Base-by-base conservation (phyloP, 2,329 filamentous ascomycete genomes). In the Talaromyces funiculosus region DNA sequence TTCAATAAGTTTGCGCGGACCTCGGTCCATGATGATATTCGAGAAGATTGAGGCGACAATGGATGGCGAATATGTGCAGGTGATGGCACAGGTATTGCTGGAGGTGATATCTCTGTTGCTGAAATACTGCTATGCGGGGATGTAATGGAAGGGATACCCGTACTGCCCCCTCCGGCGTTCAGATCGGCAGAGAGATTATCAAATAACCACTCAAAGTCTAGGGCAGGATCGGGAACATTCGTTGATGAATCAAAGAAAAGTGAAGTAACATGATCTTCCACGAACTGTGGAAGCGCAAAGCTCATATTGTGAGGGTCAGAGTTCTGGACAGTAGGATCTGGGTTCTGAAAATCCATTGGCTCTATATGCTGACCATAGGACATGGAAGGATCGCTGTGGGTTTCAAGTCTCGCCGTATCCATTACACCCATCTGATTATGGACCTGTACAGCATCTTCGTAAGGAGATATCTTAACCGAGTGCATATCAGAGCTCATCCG, bases 171-270 rank as follows among this genome's bases (percentile, higher is more conserved):
- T 24, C 51, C 37, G 35, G 54, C 57, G n/a, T 63, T 64, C 37
- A 65, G 58, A n/a, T 62, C 49, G 24, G 63, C 33, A 8, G 65
- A 61, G 20, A 64, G 61, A 49, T 66, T 66, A 22, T 66, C 66
- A 57, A 68, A 68, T 7, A 67, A 55, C 66, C 65, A 68, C 38
- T 68, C 66, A 37, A 68, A 64, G 31, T 69, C 66, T 18, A 66
- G 56, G 9, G 55, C 59, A 4, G 65, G 63, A 60, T 65, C 65
- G 14, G 63, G 64, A 10, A 63, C 61, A 45, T 63, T 65, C 35
- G 62, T 61, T 16, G 64, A 66, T 4, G 64, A 60, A 60, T 67
- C 67, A 33, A 64, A 66, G 31, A 67, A 66, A 2, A 67, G 55
- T 8, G 63, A 66, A 9, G 59, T 64, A 9, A 64, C 62, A 54